Conservation (phyloP, 208 protist genomes). For the Crithidia mellificae region DNA sequence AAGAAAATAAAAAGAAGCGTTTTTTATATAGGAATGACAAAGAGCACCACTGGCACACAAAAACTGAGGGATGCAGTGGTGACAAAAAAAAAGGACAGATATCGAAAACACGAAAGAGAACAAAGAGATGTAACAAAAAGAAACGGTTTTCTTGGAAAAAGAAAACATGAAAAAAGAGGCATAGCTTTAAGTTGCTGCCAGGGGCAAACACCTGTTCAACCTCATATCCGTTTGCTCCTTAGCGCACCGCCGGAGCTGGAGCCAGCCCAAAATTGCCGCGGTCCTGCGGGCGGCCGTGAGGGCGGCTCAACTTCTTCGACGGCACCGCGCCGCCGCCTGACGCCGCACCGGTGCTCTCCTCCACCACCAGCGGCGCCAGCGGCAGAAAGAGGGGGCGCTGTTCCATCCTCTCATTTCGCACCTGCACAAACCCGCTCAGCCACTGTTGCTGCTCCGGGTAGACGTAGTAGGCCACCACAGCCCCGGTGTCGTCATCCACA, state of each 20-base stretch:
- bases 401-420: constrained; percentile 5
- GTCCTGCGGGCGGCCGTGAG: constrained; percentile 1
- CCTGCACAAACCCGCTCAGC: constrained; percentile 38
- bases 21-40: no score
- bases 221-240: no score
- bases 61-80: no score
- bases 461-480: constrained; percentile 59
- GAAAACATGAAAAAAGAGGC: neutral
- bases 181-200: no score
- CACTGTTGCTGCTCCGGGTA: constrained; percentile 61
- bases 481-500: constrained; percentile 29
- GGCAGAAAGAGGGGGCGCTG: constrained; percentile 27
- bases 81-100: no score
- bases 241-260: constrained; percentile 3
- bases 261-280: constrained; percentile 1
- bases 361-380: constrained; percentile 32
- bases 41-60: no score
- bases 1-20: no score
- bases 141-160: no score
- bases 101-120: no score
- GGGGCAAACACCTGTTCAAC: no score
- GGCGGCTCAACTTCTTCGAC: neutral
- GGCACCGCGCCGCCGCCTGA: neutral
- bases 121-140: no score
- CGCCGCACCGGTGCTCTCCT: constrained; percentile 13